Conservation (phyloP, 805 yeast genomes). For the Ogataea glucozyma region DNA sequence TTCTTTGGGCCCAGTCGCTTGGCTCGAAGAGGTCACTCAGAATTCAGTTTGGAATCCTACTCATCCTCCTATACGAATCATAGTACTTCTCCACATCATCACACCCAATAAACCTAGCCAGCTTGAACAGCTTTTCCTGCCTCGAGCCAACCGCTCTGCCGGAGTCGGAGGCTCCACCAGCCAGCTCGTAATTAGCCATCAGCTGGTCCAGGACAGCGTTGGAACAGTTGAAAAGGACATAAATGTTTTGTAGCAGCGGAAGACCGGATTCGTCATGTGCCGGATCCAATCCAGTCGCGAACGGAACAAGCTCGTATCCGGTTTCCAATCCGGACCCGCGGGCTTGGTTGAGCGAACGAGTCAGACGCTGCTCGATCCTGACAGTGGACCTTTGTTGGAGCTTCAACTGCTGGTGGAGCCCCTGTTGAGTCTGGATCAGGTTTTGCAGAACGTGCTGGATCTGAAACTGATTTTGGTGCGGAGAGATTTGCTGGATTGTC, state of each 20-base stretch:
- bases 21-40: no score
- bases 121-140: constrained; percentile 26
- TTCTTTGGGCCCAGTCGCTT: no score
- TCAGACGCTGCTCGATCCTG: constrained; percentile 31
- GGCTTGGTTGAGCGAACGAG: constrained; percentile 26
- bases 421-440: constrained; percentile 22
- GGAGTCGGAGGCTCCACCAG: constrained; percentile 6
- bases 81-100: constrained; percentile 33
- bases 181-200: constrained; percentile 23
- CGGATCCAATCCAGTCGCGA: constrained; percentile 30
- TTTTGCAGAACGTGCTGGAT: constrained; percentile 21
- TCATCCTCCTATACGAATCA: constrained; percentile 22
- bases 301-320: constrained; percentile 33
- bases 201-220: constrained; percentile 22
- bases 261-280: constrained; percentile 21
- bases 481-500: constrained; percentile 13
- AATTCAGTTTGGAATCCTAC: not conserved
- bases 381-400: constrained; percentile 25
- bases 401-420: constrained; percentile 22
- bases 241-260: constrained; percentile 30
- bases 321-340: constrained; percentile 34
- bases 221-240: constrained; percentile 27
- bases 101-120: constrained; percentile 35
- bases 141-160: constrained; percentile 14
- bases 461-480: constrained; percentile 21